Percentiles rank a stretch among this genome's conserved stretches.
Evolutionary conservation across 1,284 basidiomycete genomes (phyloP).

Genomic region (Hypsizygus ulmarius): DNA sequence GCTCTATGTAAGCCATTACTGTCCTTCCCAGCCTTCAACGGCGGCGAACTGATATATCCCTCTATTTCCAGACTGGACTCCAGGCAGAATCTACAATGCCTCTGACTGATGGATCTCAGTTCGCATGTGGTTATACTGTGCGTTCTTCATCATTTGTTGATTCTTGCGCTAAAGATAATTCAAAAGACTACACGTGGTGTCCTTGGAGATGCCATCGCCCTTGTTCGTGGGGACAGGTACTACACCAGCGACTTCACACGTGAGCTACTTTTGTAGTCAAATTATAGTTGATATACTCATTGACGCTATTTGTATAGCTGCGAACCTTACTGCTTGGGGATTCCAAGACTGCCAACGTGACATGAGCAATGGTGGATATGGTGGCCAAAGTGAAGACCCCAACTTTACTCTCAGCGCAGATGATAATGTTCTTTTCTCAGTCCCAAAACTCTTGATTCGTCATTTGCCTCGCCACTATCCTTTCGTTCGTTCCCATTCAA

Average conservation of each 20-base stretch:
- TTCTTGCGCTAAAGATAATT: conserved; percentile 6
- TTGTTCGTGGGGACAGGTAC: conserved; percentile 48
- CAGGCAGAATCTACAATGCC: conserved; percentile 54
- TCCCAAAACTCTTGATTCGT: conserved; percentile 45
- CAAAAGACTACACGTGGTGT: conserved; percentile 37
- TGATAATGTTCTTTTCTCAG: conserved; percentile 18
- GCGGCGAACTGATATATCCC: background rate
- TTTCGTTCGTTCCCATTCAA: conserved; percentile 16
- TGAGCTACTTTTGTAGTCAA: conserved; percentile 19
- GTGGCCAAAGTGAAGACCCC: conserved; percentile 30
- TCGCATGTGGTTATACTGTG: conserved; percentile 52
- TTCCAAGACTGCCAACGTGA: conserved; percentile 42
- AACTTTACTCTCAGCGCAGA: background rate
- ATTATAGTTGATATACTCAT: background rate
- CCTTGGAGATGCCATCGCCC: conserved; percentile 52
- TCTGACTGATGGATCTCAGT: conserved; percentile 43
- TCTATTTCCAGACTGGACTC: conserved; percentile 41
- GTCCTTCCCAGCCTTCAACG: background rate
- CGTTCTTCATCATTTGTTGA: conserved; percentile 22
- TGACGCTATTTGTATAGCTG: conserved; percentile 23
- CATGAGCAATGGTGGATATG: conserved; percentile 35
- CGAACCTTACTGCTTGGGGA: conserved; percentile 51
- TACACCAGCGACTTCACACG: conserved; percentile 52
- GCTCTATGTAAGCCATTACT: conserved; percentile 38
- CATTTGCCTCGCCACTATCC: conserved; percentile 48